These are phyloP conservation scores for Cladosporium sp. DNA, from an alignment of 2,329 filamentous ascomycete species.

Conservation along the genomic window DNA sequence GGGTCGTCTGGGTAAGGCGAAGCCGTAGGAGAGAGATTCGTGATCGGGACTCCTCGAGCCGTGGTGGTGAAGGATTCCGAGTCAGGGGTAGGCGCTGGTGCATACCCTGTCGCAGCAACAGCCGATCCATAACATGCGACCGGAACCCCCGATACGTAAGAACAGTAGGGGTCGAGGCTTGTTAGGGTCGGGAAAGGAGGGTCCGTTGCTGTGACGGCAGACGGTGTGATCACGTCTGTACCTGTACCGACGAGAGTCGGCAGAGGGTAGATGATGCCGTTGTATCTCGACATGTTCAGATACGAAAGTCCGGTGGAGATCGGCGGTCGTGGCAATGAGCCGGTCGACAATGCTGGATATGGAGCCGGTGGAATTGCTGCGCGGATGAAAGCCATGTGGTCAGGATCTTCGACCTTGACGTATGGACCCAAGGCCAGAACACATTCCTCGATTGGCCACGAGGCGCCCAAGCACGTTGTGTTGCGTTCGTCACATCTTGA, in stretches of 20 bases:
- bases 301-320: not conserved
- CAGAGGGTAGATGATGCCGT: not conserved
- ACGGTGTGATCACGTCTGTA: not conserved
- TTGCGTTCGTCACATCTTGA: slow-evolving; percentile 18
- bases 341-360: not conserved
- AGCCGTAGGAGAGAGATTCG: not conserved
- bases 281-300: slow-evolving; percentile 10
- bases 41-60: not conserved
- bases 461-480: slow-evolving; percentile 12
- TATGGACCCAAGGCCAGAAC: slow-evolving; percentile 3
- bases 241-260: not conserved
- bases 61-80: not conserved
- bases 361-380: not conserved
- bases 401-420: slow-evolving; percentile 9
- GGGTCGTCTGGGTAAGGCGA: not conserved
- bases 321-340: slow-evolving; percentile 3
- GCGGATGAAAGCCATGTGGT: slow-evolving; percentile 17
- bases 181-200: not conserved
- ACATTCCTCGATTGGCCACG: slow-evolving; percentile 20
- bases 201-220: not conserved
- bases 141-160: not conserved
- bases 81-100: not conserved
- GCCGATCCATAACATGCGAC: not conserved
- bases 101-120: not conserved
- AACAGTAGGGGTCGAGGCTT: not conserved